Evolutionary conservation across 2,329 filamentous ascomycete genomes (phyloP), one percentile per base, ranked within the genome.

Genomic region (Microdochium nivale): DNA sequence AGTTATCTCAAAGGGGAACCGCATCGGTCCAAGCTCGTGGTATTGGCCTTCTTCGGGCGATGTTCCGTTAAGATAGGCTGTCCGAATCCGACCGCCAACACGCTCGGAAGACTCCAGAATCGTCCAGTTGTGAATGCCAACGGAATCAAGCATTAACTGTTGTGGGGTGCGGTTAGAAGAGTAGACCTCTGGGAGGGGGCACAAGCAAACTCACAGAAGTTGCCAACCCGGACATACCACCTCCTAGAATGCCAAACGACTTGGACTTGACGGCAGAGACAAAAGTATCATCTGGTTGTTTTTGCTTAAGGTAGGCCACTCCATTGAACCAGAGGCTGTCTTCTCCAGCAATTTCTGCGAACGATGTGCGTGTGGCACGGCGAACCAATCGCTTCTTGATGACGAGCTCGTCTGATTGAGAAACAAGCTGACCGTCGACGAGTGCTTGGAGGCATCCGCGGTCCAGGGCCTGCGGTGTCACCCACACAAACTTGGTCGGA

Each of bases 261-360:
- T 82, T 83, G 55, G 65, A 69, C 67, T 85, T 86, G 30, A 76
- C 75, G 8, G 71, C 65, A 3, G 70, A 64, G 4, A 78, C 78
- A 55, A 81, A 78, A 0, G 79, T 70, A 8, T 72, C 65, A 47
- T 72, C 70, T 16, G 79, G 72, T 55, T 80, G 69, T 58, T 79
- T 81, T 25, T 73, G 68, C 54, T 79, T 64, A 43, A 86, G 71
- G 52, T 81, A 74, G 49, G 72, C 74, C 19, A 86, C 82, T 14
- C 81, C 82, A 59, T 86, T 79, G 54, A 86, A 86, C 83, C 82
- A 86, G 1, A 81, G 78, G 0, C 82, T n/a, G n/a, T n/a, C n/a
- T n/a, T n/a, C n/a, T n/a, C n/a, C n/a, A n/a, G n/a, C n/a, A n/a
- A n/a, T n/a, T n/a, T n/a, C n/a, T n/a, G n/a, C n/a, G n/a, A n/a